A percentile compares a stretch with the other conserved stretches of the same genome.
Evolutionary conservation across 352 stramenopile species (phyloP).

Genomic region (Phytophthora hibernalis): DNA sequence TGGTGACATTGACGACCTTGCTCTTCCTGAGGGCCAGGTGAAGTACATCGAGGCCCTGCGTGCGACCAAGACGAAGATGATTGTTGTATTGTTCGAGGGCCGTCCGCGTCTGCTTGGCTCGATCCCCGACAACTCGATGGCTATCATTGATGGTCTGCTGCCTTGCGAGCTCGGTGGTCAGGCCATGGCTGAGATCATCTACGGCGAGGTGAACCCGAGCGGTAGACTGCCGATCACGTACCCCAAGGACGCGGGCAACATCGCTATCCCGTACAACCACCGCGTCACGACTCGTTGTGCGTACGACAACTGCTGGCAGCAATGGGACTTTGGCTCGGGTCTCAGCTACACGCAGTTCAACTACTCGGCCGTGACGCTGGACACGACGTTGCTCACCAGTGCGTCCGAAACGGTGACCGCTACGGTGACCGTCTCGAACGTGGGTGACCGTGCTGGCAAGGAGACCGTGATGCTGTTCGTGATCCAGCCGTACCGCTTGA

Average conservation of each 20-base stretch:
- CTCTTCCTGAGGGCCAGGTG: constrained; percentile 66
- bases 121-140: constrained; percentile 56
- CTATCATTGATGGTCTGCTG: constrained; percentile 78
- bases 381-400: constrained; percentile 43
- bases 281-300: constrained; percentile 56
- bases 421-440: constrained; percentile 77
- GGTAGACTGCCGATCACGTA: constrained; percentile 85
- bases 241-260: constrained; percentile 59
- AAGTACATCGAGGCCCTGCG: constrained; percentile 76
- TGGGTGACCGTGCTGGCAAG: constrained; percentile 57
- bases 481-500: constrained; percentile 62
- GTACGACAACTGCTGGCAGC: constrained; percentile 47
- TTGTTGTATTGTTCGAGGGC: constrained; percentile 80
- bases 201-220: constrained; percentile 79
- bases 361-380: constrained; percentile 52
- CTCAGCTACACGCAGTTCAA: constrained; percentile 75
- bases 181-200: constrained; percentile 84
- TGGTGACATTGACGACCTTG: constrained; percentile 81
- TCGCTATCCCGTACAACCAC: constrained; percentile 78
- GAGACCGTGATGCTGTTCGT: constrained; percentile 86
- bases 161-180: constrained; percentile 78
- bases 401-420: constrained; percentile 22
- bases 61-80: constrained; percentile 70
- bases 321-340: constrained; percentile 74
- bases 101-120: constrained; percentile 72